A percentile compares a stretch with the other conserved stretches of the same genome.
These are phyloP conservation scores for Penicillium psychrosexuale DNA, from an alignment of 2,329 filamentous ascomycete genomes.

Conservation along the genomic window DNA sequence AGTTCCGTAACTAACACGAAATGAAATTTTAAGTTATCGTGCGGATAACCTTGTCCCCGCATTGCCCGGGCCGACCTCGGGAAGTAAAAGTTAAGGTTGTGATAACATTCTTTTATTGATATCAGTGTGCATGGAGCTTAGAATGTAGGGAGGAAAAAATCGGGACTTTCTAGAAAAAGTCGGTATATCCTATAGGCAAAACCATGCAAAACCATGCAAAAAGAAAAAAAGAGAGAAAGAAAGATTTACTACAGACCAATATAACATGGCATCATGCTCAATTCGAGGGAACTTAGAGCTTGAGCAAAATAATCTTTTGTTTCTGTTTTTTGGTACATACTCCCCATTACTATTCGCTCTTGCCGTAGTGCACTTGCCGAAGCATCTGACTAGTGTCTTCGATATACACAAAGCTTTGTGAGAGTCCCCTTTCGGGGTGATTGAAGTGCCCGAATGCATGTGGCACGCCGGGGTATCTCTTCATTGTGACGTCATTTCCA, in stretches of 20 bases:
- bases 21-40: neutral
- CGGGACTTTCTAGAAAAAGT: neutral
- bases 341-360: neutral
- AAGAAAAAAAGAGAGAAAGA: neutral
- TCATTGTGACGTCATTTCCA: conserved; percentile 27
- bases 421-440: conserved; percentile 24
- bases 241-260: neutral
- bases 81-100: neutral
- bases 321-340: neutral
- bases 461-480: conserved; percentile 28
- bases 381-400: conserved; percentile 22
- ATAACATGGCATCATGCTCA: neutral
- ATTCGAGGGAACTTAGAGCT: neutral
- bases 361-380: conserved; percentile 7
- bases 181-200: too few species aligned
- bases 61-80: neutral
- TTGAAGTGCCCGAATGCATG: conserved; percentile 34
- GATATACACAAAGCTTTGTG: conserved; percentile 28
- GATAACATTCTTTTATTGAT: neutral
- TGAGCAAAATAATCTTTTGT: neutral
- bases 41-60: neutral
- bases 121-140: neutral
- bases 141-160: too few species aligned
- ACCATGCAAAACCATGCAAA: rapidly evolving
- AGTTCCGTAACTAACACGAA: neutral